Evolutionary conservation across 257 asterid species (phyloP).

Genomic region (Penstemon barbatus): DNA sequence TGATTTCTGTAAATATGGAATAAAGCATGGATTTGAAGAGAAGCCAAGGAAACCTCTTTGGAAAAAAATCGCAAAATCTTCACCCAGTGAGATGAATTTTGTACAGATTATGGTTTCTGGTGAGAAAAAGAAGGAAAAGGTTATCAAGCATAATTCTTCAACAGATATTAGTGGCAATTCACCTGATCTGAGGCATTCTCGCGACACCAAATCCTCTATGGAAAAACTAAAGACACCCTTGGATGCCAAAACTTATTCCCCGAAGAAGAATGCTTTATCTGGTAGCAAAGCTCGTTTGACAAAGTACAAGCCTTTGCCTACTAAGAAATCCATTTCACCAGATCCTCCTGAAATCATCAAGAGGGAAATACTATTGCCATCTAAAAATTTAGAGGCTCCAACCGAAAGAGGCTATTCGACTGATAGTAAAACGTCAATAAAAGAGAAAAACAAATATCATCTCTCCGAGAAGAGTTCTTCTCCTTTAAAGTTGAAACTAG

Average conservation of each 20-base stretch:
- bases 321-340: slow-evolving; percentile 31
- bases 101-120: slow-evolving; percentile 33
- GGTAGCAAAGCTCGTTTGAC: slow-evolving; percentile 24
- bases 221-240: slow-evolving; percentile 34
- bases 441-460: slow-evolving; percentile 27
- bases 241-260: slow-evolving; percentile 25
- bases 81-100: slow-evolving; percentile 33
- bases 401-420: slow-evolving; percentile 33
- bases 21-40: slow-evolving; percentile 41
- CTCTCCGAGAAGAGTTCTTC: slow-evolving; percentile 27
- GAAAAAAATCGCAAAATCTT: slow-evolving; percentile 39
- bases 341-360: slow-evolving; percentile 66
- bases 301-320: slow-evolving; percentile 31
- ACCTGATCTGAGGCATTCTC: slow-evolving; percentile 26
- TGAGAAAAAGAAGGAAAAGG: slow-evolving; percentile 39
- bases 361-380: slow-evolving; percentile 41
- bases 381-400: slow-evolving; percentile 39
- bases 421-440: slow-evolving; percentile 20
- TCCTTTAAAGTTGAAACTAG: slow-evolving; percentile 29
- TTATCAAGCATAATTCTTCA: slow-evolving; percentile 23
- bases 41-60: slow-evolving; percentile 47
- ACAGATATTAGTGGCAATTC: slow-evolving; percentile 21
- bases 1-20: slow-evolving; percentile 82
- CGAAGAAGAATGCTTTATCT: slow-evolving; percentile 30
- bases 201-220: slow-evolving; percentile 26